Percentiles rank a stretch among this genome's conserved stretches.
These are phyloP conservation scores for Starmera pachycereana DNA, from an alignment of 805 yeast genomes.

Conservation along the genomic window DNA sequence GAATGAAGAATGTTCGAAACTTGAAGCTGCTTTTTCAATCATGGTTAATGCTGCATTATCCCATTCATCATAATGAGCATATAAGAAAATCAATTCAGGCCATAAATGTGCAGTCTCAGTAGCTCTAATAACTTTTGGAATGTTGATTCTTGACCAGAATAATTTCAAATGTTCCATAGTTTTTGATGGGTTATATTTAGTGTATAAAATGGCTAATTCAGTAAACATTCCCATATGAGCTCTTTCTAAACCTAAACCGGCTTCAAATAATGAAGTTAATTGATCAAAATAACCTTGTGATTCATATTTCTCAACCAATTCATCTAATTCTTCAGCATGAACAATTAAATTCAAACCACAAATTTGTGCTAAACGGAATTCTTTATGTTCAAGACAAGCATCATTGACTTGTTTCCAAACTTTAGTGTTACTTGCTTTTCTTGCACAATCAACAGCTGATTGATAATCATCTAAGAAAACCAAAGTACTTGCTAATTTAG, in stretches of 20 bases:
- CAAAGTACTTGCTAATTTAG: conserved; percentile 92
- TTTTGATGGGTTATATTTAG: conserved; percentile 81
- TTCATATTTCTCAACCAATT: conserved; percentile 80
- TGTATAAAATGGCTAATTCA: conserved; percentile 82
- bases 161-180: conserved; percentile 94
- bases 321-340: conserved; percentile 95
- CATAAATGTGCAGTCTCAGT: conserved; percentile 90
- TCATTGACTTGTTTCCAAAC: conserved; percentile 98
- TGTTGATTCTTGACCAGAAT: conserved; percentile 97
- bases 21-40: conserved; percentile 89
- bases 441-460: conserved; percentile 96
- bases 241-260: conserved; percentile 92
- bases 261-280: conserved; percentile 85
- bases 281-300: conserved; percentile 85
- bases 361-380: conserved; percentile 94
- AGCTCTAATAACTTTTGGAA: conserved; percentile 93
- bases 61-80: conserved; percentile 98
- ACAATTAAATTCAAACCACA: conserved; percentile 96
- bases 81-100: conserved; percentile 92
- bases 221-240: conserved; percentile 99
- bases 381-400: conserved; percentile 92
- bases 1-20: conserved; percentile 89
- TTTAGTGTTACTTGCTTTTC: conserved; percentile 86
- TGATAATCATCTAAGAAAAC: conserved; percentile 90
- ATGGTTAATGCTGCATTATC: conserved; percentile 95